A percentile compares a stretch with the other conserved stretches of the same genome.
phyloP scores from a whole-genome alignment of 495 filamentous ascomycete genomes.

The Aspergillus biplanus region DNA sequence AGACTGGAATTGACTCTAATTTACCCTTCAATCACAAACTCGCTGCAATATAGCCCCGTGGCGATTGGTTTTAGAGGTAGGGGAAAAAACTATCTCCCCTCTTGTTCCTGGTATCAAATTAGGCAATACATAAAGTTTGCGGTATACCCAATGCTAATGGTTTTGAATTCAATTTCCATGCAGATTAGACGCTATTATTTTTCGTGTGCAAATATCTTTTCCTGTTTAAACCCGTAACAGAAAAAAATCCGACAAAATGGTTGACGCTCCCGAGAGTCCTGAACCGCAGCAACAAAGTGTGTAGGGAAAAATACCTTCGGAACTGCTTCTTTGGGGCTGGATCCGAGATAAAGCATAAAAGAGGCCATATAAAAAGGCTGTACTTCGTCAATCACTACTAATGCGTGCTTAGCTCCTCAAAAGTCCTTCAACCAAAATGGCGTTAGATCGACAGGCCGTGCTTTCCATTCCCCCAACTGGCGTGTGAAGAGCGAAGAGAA shows the following conservation, averaged over 20 bases:
- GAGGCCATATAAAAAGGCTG: background rate
- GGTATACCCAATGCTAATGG: background rate
- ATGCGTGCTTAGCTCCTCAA: slow-evolving; percentile 38
- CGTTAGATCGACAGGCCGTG: slow-evolving; percentile 46
- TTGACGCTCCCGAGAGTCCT: slow-evolving; percentile 39
- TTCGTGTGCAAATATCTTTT: slow-evolving; percentile 5
- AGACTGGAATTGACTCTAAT: background rate
- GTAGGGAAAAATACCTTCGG: slow-evolving; percentile 29
- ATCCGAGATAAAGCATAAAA: slow-evolving; percentile 11
- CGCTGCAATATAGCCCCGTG: slow-evolving; percentile 7
- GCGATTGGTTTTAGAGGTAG: background rate
- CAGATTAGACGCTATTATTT: slow-evolving; percentile 6
- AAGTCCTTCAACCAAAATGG: slow-evolving; percentile 42
- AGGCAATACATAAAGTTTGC: slow-evolving; percentile 16
- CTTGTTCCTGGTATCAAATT: slow-evolving; percentile 10
- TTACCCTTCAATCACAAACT: background rate
- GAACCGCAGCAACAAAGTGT: slow-evolving; percentile 43
- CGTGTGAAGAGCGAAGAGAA: slow-evolving; percentile 45
- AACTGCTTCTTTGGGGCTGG: slow-evolving; percentile 22
- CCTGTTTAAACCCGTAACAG: background rate
- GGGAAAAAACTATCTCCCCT: background rate
- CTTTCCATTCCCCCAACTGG: slow-evolving; percentile 53
- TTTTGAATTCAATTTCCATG: background rate
- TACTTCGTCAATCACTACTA: slow-evolving; percentile 20
- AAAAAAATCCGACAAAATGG: slow-evolving; percentile 28